Evolutionary conservation across 352 stramenopile genomes (phyloP).

Genomic region (Blastocystis sp.): DNA sequence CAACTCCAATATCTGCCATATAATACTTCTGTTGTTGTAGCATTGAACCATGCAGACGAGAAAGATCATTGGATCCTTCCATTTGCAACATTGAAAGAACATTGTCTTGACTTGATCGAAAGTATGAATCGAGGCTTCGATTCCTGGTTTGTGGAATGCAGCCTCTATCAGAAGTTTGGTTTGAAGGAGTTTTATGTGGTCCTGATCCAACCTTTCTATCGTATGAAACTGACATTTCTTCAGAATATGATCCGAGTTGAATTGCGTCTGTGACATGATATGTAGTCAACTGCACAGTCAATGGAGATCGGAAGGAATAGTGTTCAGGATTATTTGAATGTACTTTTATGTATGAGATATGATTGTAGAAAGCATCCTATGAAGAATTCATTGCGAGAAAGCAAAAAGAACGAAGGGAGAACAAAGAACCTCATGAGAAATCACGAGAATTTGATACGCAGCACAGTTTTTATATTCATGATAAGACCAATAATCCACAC

Average conservation of each 20-base stretch:
- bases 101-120: background rate
- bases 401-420: background rate
- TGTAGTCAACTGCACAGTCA: background rate
- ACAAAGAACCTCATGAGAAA: background rate
- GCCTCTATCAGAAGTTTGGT: slow-evolving; percentile 14
- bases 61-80: background rate
- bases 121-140: background rate
- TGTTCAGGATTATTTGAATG: background rate
- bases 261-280: background rate
- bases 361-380: slow-evolving; percentile 1
- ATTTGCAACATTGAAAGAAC: background rate
- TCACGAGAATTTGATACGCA: background rate
- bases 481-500: slow-evolving; percentile 33
- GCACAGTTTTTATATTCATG: slow-evolving; percentile 36
- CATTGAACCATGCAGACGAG: background rate
- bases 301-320: slow-evolving; percentile 36
- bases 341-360: background rate
- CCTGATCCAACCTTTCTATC: background rate
- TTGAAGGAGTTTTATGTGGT: slow-evolving; percentile 4
- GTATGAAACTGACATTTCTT: slow-evolving; percentile 2
- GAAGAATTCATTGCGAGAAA: background rate
- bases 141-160: background rate
- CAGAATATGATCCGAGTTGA: slow-evolving; percentile 8
- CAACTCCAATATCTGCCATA: background rate
- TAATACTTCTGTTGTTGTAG: slow-evolving; percentile 14